phyloP scores from a whole-genome alignment of 768 basidiomycete genomes.

The Boletus rubescentipes region DNA sequence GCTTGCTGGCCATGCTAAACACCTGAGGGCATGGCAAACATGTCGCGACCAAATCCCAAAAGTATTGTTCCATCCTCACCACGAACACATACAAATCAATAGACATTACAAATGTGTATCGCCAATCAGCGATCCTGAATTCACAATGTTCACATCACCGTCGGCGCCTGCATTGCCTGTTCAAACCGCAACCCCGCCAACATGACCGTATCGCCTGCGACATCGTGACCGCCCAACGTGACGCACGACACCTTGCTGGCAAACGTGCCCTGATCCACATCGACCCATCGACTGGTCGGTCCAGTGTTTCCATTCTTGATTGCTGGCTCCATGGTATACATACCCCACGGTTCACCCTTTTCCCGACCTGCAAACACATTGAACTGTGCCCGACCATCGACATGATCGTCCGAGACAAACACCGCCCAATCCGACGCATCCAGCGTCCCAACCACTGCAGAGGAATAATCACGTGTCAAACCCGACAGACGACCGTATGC shows the following conservation, averaged over 20 bases:
- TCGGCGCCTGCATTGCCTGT: slow-evolving; percentile 58
- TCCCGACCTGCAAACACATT: slow-evolving; percentile 57
- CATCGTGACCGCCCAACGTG: slow-evolving; percentile 27
- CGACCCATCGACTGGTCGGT: slow-evolving; percentile 46
- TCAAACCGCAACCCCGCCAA: slow-evolving; percentile 67
- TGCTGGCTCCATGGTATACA: slow-evolving; percentile 60
- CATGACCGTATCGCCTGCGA: slow-evolving; percentile 51
- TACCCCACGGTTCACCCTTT: slow-evolving; percentile 68
- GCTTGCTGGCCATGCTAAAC: too few species aligned
- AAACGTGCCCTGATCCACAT: slow-evolving; percentile 34
- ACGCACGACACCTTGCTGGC: slow-evolving; percentile 53
- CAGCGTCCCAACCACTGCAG: slow-evolving; percentile 64
- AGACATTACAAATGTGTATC: neutral
- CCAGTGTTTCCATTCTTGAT: slow-evolving; percentile 41
- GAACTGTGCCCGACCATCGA: slow-evolving; percentile 65
- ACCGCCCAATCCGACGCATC: slow-evolving; percentile 70
- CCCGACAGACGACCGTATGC: neutral
- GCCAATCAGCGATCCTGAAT: neutral
- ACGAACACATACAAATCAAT: slow-evolving; percentile 17
- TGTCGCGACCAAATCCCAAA: too few species aligned
- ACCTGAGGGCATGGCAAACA: too few species aligned
- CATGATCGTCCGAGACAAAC: slow-evolving; percentile 72
- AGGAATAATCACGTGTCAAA: neutral
- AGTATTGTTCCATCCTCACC: neutral
- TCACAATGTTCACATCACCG: slow-evolving; percentile 35